Evolutionary conservation across 2,329 filamentous ascomycete species (phyloP).

Genomic region (Claviceps fusiformis): DNA sequence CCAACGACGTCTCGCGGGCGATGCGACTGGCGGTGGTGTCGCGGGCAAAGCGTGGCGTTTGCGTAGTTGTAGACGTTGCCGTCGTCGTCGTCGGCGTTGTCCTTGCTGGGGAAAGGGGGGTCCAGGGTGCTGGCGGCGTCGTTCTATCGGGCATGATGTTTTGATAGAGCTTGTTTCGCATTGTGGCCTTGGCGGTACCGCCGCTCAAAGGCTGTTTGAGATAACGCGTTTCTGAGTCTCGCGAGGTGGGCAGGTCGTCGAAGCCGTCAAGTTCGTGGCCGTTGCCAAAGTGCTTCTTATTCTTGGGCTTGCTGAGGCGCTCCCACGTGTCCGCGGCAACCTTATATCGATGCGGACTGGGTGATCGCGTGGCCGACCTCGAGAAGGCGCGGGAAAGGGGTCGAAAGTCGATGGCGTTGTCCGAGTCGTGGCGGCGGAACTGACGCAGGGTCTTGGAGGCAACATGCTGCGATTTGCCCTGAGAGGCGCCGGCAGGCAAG

Average conservation of each 20-base stretch:
- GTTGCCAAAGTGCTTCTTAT: conserved; percentile 58
- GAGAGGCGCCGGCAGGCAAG: conserved; percentile 61
- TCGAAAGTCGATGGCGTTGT: conserved; percentile 47
- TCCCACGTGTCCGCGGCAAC: conserved; percentile 41
- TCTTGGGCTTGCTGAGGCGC: conserved; percentile 56
- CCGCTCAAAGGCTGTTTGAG: conserved; percentile 60
- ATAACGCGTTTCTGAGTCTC: conserved; percentile 65
- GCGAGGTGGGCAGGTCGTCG: conserved; percentile 86
- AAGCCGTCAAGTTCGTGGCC: conserved; percentile 87
- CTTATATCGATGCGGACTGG: conserved; percentile 39
- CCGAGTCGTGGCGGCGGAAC: conserved; percentile 73
- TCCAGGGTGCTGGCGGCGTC: conserved; percentile 36
- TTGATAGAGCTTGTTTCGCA: conserved; percentile 44
- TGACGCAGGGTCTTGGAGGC: conserved; percentile 55
- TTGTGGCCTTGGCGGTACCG: conserved; percentile 49
- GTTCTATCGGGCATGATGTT: conserved; percentile 40
- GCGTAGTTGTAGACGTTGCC: conserved; percentile 12
- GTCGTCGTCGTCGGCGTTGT: conserved; percentile 18
- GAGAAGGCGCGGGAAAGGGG: conserved; percentile 45
- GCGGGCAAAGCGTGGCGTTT: conserved; percentile 48
- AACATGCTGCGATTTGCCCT: conserved; percentile 65
- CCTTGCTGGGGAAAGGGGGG: conserved; percentile 43
- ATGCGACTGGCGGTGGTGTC: conserved; percentile 53
- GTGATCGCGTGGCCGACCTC: conserved; percentile 44
- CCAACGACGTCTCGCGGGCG: conserved; percentile 47